Evolutionary conservation across 2,329 filamentous ascomycete genomes (phyloP).

Genomic region (Colletotrichum chlorophyti): DNA sequence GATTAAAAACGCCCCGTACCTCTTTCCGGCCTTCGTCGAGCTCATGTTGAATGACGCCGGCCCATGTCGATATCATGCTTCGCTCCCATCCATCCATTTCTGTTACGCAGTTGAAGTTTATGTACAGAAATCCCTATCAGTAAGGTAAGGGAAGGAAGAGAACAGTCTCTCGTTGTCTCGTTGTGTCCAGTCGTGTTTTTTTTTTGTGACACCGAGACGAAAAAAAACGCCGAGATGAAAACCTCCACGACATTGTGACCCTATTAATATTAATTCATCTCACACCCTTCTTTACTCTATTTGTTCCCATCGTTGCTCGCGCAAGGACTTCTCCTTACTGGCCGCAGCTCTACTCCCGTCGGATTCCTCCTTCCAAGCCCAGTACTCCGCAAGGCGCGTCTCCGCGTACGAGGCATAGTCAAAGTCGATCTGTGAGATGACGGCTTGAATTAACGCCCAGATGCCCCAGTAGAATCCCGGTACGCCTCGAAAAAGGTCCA

Average conservation of each 20-base stretch:
- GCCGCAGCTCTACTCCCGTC: slow-evolving; percentile 63
- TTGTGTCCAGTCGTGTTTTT: slow-evolving; percentile 1
- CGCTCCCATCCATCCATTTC: slow-evolving; percentile 28
- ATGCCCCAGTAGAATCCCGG: slow-evolving; percentile 94
- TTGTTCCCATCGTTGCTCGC: slow-evolving; percentile 83
- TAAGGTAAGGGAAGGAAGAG: too few species aligned
- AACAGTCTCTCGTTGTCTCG: not conserved
- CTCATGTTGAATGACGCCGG: slow-evolving; percentile 43
- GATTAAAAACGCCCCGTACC: slow-evolving; percentile 26
- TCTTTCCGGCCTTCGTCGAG: slow-evolving; percentile 32
- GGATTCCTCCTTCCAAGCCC: slow-evolving; percentile 82
- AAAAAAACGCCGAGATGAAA: not conserved
- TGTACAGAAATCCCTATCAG: slow-evolving; percentile 29
- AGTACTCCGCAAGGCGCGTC: slow-evolving; percentile 86
- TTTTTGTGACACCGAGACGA: too few species aligned
- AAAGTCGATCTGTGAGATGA: slow-evolving; percentile 94
- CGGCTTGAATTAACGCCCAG: slow-evolving; percentile 94
- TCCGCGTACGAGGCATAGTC: slow-evolving; percentile 95
- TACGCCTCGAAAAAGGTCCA: slow-evolving; percentile 86
- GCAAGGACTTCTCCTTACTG: slow-evolving; percentile 69
- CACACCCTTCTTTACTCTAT: slow-evolving; percentile 39
- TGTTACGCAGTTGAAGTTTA: slow-evolving; percentile 31
- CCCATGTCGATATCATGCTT: slow-evolving; percentile 31
- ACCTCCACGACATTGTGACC: not conserved
- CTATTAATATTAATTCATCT: not conserved